phyloP scores from a whole-genome alignment of 345 rosid genomes.

The Salix suchowensis region DNA sequence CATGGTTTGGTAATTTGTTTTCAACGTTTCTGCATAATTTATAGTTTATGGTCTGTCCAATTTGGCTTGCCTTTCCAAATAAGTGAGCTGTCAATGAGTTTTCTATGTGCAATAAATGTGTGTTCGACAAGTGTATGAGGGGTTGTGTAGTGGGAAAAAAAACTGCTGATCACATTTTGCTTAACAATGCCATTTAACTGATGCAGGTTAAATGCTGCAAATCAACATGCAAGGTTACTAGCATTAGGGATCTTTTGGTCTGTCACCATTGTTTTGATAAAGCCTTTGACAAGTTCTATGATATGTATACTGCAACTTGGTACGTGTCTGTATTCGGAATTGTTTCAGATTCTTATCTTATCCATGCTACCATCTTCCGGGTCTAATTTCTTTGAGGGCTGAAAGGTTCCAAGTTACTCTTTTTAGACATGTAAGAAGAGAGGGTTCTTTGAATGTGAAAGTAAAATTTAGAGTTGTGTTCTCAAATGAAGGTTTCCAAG shows the following conservation, averaged over 20 bases:
- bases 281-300: constrained; percentile 66
- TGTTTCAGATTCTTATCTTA: neutral
- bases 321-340: constrained; percentile 18
- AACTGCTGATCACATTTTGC: neutral
- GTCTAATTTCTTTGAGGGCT: neutral
- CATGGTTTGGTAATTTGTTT: constrained; percentile 43
- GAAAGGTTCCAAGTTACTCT: too few species aligned
- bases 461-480: neutral
- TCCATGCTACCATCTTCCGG: neutral
- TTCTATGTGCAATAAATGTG: too few species aligned
- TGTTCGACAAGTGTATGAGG: too few species aligned
- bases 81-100: too few species aligned
- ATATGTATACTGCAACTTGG: constrained; percentile 69
- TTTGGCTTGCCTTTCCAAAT: too few species aligned
- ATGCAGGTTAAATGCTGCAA: constrained; percentile 74
- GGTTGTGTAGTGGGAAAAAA: neutral
- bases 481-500: neutral
- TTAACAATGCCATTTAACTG: constrained; percentile 3
- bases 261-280: constrained; percentile 66
- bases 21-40: neutral
- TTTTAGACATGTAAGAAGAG: neutral
- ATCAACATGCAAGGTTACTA: constrained; percentile 60
- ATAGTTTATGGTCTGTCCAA: neutral
- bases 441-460: neutral
- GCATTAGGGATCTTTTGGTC: constrained; percentile 56